Base-by-base conservation (phyloP, 345 rosid species). In the Camelina sativa region DNA sequence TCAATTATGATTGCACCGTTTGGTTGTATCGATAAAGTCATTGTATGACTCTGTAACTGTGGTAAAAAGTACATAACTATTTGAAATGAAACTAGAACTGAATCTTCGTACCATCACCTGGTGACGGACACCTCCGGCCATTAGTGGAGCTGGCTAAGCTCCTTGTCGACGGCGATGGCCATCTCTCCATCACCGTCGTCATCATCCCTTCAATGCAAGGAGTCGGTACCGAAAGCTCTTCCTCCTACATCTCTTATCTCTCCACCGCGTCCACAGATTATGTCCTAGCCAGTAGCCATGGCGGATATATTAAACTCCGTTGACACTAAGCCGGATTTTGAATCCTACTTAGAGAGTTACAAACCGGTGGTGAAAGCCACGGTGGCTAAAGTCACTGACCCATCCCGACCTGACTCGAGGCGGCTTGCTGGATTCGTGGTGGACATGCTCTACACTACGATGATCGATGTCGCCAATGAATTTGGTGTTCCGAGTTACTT, bases 381-480 rank as follows among this genome's bases (percentile, higher is more conserved):
- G 28, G 28, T 25, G 28, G 28, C 28, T 25, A 25, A 25, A 25
- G 28, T 25, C 28, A 25, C 28, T 25, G 28, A 25, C 28, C 28
- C 28, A 2, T 25, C 28, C 73, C 2, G 11, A 5, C 11, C 32
- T 71, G 12, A 8, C 57, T 16, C 37, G 46, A 23, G 28, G 28
- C 28, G 28, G 28, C 76, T 89, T 1, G 89, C 84, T 8, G 88
- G 88, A 28, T 35, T 89, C 59, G 81, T 87, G 30, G 56, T 86
- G 13, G 94, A 83, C 74, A 74, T 89, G 87, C 82, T 86, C 51
- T 86, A 84, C 71, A 81, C 75, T 0, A 6, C 67, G 3, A 79
- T 86, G 82, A 82, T 86, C 1, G 90, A 89, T 9, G 77, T 86
- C 2, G 92, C 89, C 1, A 66, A 77, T 35, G 87, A 87, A 30